A percentile compares a stretch with the other conserved stretches of the same genome.
Evolutionary conservation across 2,329 filamentous ascomycete genomes (phyloP).

Genomic region (Chrysoporthe cubensis): DNA sequence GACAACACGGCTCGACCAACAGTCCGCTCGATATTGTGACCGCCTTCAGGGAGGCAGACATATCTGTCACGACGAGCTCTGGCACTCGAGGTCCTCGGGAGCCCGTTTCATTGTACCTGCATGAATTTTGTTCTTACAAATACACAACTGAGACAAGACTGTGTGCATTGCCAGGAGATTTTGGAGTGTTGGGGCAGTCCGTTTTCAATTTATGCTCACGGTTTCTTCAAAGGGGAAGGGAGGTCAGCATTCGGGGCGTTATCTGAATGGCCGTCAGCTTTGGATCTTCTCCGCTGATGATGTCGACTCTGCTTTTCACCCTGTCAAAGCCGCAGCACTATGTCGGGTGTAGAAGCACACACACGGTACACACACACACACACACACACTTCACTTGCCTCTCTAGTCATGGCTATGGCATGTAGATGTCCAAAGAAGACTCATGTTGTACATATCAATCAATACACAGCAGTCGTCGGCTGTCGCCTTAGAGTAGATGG

Average conservation of each 20-base stretch:
- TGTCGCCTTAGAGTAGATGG: not conserved
- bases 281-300: slow-evolving; percentile 14
- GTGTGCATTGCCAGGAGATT: slow-evolving; percentile 21
- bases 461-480: not conserved
- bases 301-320: slow-evolving; percentile 18
- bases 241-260: slow-evolving; percentile 25
- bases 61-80: slow-evolving; percentile 1
- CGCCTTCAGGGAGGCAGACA: not conserved
- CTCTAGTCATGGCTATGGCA: slow-evolving; percentile 13
- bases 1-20: not conserved
- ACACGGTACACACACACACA: slow-evolving; percentile 2
- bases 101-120: not conserved
- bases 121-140: not conserved
- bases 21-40: not conserved
- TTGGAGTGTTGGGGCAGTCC: slow-evolving; percentile 21
- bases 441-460: slow-evolving; percentile 22
- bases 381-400: slow-evolving; percentile 10
- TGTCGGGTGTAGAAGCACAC: slow-evolving; percentile 14
- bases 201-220: slow-evolving; percentile 14
- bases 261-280: slow-evolving; percentile 13
- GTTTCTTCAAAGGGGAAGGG: slow-evolving; percentile 9
- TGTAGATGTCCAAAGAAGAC: slow-evolving; percentile 26
- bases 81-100: too few relatives aligned
- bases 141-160: slow-evolving; percentile 1
- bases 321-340: slow-evolving; percentile 20